A percentile compares a stretch with the other conserved stretches of the same genome.
Conservation (phyloP, 2,329 filamentous ascomycete species). For the Phyllosticta paracitricarpa region DNA sequence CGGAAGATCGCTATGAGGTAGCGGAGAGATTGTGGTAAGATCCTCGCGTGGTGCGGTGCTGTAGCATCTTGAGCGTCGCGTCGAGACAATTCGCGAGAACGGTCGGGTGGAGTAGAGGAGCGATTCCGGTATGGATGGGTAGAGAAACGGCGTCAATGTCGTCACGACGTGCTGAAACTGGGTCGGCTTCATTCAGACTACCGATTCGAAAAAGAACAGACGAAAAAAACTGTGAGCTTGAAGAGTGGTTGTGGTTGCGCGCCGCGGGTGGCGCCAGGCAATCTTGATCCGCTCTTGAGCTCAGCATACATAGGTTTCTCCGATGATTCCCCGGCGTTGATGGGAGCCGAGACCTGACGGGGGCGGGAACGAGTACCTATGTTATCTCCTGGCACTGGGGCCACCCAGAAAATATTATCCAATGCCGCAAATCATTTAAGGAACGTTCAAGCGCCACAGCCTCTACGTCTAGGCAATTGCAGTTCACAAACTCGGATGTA, state of each 20-base stretch:
- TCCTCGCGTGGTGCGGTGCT: constrained; percentile 14
- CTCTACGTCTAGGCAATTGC: no score
- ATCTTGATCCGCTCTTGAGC: not conserved
- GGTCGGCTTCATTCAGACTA: constrained; percentile 6
- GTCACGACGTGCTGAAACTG: constrained; percentile 6
- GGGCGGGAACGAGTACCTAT: no score
- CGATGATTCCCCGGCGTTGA: no score
- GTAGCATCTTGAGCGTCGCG: constrained; percentile 21
- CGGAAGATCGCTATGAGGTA: not conserved
- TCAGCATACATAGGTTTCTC: no score
- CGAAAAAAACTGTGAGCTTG: not conserved
- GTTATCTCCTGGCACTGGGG: not conserved
- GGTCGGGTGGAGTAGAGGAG: constrained; percentile 10
- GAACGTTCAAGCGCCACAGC: no score
- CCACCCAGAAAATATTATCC: no score
- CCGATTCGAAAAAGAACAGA: not conserved
- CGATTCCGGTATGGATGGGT: constrained; percentile 29
- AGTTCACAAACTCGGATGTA: no score
- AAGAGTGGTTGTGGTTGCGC: not conserved
- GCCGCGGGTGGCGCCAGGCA: not conserved
- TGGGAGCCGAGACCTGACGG: no score
- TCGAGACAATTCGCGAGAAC: not conserved
- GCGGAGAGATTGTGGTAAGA: not conserved
- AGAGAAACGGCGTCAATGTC: constrained; percentile 36
- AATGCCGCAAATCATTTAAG: no score